Evolutionary conservation across 192 early-diverging fungal species (phyloP).

Genomic region (Haplosporangium gracile): DNA sequence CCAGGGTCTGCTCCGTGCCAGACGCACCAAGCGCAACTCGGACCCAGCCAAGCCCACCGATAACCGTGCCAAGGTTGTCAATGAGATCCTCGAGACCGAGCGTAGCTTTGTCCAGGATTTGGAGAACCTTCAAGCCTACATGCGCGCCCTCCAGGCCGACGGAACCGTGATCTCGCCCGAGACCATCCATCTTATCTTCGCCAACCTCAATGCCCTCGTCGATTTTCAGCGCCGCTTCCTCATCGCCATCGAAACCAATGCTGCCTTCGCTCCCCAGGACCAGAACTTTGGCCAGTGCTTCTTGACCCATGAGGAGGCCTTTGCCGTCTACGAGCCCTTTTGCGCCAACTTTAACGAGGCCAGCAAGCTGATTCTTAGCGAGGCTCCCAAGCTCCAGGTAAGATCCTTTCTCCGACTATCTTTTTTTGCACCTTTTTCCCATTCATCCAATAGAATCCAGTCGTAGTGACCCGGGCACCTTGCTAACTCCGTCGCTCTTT

Average conservation of each 20-base stretch:
- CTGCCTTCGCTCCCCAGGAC: slow-evolving; percentile 76
- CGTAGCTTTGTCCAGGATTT: slow-evolving; percentile 91
- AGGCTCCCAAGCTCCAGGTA: slow-evolving; percentile 74
- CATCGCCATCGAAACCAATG: slow-evolving; percentile 88
- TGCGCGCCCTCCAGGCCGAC: slow-evolving; percentile 74
- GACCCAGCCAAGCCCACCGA: slow-evolving; percentile 79
- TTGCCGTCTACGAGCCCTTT: slow-evolving; percentile 92
- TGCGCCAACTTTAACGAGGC: slow-evolving; percentile 91
- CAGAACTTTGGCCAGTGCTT: slow-evolving; percentile 93
- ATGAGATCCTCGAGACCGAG: slow-evolving; percentile 95
- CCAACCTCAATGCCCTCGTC: slow-evolving; percentile 92
- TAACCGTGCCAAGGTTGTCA: slow-evolving; percentile 88
- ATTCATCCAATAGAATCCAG: slow-evolving; percentile 1
- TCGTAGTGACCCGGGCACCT: not conserved
- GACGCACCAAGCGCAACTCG: slow-evolving; percentile 59
- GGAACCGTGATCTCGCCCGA: slow-evolving; percentile 83
- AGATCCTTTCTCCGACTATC: slow-evolving; percentile 10
- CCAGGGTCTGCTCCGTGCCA: slow-evolving; percentile 63
- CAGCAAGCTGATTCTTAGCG: slow-evolving; percentile 75
- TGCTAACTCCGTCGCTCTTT: not conserved
- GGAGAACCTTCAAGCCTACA: slow-evolving; percentile 84
- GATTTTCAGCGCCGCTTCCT: slow-evolving; percentile 98
- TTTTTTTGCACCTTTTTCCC: not conserved
- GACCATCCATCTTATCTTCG: slow-evolving; percentile 87
- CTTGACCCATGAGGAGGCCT: slow-evolving; percentile 77